Conservation (phyloP, 345 rosid genomes). For the Populus deltoides region DNA sequence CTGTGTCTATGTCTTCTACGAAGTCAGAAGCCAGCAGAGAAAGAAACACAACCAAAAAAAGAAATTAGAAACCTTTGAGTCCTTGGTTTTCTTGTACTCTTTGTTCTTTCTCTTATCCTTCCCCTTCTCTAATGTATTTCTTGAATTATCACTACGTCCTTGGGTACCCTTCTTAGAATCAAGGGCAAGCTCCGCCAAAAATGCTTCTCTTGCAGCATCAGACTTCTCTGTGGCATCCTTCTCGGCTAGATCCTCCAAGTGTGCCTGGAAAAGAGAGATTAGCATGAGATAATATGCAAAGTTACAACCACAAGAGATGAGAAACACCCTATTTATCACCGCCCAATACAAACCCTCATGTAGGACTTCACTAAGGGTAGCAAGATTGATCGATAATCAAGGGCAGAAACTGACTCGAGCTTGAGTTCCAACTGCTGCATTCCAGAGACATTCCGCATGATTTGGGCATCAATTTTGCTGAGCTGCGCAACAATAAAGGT, state of each 20-base stretch:
- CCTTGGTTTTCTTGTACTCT: constrained; percentile 68
- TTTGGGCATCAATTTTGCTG: constrained; percentile 73
- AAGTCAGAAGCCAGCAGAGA: constrained; percentile 2
- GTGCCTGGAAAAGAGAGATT: constrained; percentile 43
- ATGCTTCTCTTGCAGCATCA: constrained; percentile 97
- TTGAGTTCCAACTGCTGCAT: constrained; percentile 86
- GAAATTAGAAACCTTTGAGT: constrained; percentile 52
- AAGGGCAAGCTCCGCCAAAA: constrained; percentile 87
- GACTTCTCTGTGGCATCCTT: constrained; percentile 94
- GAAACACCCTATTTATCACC: constrained; percentile 5
- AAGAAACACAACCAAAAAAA: constrained; percentile 9
- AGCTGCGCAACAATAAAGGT: constrained; percentile 50
- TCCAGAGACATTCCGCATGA: constrained; percentile 62
- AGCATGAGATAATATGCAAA: neutral
- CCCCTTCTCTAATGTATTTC: constrained; percentile 64
- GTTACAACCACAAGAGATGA: constrained; percentile 12
- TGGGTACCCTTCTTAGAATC: constrained; percentile 69
- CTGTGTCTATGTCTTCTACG: neutral
- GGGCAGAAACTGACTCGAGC: constrained; percentile 65
- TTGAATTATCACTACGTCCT: constrained; percentile 56
- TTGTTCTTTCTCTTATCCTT: constrained; percentile 84
- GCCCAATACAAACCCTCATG: constrained; percentile 63
- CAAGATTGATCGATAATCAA: constrained; percentile 64
- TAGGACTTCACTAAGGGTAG: constrained; percentile 74
- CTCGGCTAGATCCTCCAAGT: constrained; percentile 87